These are phyloP conservation scores for Scalesia atractyloides DNA, from an alignment of 129 eudicot genomes.

Conservation along the genomic window DNA sequence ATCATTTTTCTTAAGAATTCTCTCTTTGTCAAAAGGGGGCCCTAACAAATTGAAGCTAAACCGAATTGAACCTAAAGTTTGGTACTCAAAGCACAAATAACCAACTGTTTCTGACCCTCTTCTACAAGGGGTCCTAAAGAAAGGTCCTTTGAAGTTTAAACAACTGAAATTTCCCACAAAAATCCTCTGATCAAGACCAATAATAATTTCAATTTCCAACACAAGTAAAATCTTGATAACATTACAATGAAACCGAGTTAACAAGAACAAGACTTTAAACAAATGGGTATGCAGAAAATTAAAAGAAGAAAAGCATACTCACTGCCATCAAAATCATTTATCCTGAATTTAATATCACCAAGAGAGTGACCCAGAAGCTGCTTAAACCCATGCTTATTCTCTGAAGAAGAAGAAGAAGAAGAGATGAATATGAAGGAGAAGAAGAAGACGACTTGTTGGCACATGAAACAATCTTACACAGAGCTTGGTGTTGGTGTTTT, in stretches of 20 bases:
- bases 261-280: neutral
- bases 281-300: neutral
- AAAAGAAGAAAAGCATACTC: conserved; percentile 30
- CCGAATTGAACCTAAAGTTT: conserved; percentile 2
- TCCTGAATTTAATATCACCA: conserved; percentile 50
- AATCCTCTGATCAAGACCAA: conserved; percentile 21
- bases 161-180: neutral
- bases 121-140: conserved; percentile 9
- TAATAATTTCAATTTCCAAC: conserved; percentile 17
- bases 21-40: neutral
- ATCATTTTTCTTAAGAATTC: too few relatives aligned
- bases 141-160: neutral
- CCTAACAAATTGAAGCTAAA: conserved; percentile 9
- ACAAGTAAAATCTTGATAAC: conserved; percentile 20
- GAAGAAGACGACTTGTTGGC: conserved; percentile 52
- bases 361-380: conserved; percentile 51
- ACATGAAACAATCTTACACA: conserved; percentile 54
- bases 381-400: conserved; percentile 57
- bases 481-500: conserved; percentile 38
- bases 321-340: conserved; percentile 76
- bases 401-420: conserved; percentile 51
- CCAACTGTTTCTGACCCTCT: neutral
- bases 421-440: conserved; percentile 38
- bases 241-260: neutral
- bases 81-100: conserved; percentile 17